Conservation (phyloP, 1,284 basidiomycete species). For the Pisolithus thermaeus region DNA sequence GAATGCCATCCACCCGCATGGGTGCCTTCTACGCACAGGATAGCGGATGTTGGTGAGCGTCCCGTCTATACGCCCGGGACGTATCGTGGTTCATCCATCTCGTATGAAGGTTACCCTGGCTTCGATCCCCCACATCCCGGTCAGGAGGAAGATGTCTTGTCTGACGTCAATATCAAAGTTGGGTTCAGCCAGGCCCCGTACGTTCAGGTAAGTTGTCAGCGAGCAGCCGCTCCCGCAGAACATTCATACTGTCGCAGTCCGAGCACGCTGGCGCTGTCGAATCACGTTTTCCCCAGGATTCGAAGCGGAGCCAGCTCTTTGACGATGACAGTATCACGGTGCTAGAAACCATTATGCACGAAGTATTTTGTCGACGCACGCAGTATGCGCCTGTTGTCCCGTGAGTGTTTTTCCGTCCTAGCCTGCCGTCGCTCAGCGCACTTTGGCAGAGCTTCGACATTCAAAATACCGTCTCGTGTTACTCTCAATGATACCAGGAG, state of each 20-base stretch:
- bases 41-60: slow-evolving; percentile 60
- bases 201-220: slow-evolving; percentile 45
- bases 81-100: slow-evolving; percentile 2
- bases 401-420: slow-evolving; percentile 37
- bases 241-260: slow-evolving; percentile 13
- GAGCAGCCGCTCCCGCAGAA: slow-evolving; percentile 16
- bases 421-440: slow-evolving; percentile 1
- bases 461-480: slow-evolving; percentile 82
- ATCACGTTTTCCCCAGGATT: slow-evolving; percentile 52
- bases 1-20: slow-evolving; percentile 65
- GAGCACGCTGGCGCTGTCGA: slow-evolving; percentile 36
- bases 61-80: neutral
- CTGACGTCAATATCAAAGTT: slow-evolving; percentile 71
- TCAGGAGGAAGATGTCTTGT: slow-evolving; percentile 82
- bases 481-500: slow-evolving; percentile 89
- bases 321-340: slow-evolving; percentile 53
- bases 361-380: slow-evolving; percentile 64
- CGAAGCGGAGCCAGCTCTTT: slow-evolving; percentile 47
- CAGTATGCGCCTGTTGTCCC: slow-evolving; percentile 53
- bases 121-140: slow-evolving; percentile 80
- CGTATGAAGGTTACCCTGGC: slow-evolving; percentile 67
- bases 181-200: slow-evolving; percentile 62
- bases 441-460: slow-evolving; percentile 57
- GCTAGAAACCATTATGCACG: slow-evolving; percentile 76
- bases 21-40: slow-evolving; percentile 59